phyloP scores from a whole-genome alignment of 345 rosid genomes.

The Camelina hispida region DNA sequence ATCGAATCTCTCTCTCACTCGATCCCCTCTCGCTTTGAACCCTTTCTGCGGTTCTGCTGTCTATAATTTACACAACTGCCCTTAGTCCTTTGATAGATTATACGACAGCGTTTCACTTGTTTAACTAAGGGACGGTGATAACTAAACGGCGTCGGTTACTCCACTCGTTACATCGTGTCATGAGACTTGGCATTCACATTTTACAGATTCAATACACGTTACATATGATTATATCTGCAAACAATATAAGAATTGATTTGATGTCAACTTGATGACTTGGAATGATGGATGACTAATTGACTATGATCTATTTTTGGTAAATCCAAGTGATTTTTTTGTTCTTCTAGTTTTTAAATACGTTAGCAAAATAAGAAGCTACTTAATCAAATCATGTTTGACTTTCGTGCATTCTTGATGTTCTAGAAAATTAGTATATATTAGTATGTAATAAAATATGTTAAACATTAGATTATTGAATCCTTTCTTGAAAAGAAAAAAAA shows the following conservation, averaged over 20 bases:
- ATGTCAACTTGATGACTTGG: background rate
- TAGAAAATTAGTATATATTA: no score
- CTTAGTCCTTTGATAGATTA: background rate
- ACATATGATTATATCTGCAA: no score
- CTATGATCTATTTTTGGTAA: conserved; percentile 23
- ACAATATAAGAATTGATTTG: no score
- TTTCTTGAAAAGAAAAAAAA: no score
- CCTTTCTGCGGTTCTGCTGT: no score
- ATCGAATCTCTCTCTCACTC: background rate
- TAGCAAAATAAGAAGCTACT: conserved; percentile 30
- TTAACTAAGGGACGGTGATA: no score
- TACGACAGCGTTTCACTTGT: background rate
- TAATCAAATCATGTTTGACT: conserved; percentile 30
- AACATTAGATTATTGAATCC: no score
- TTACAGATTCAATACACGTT: no score
- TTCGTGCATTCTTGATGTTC: background rate
- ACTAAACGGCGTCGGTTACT: background rate
- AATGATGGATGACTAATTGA: background rate
- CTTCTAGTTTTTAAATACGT: background rate
- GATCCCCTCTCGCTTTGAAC: background rate
- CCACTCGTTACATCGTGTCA: background rate
- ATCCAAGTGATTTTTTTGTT: background rate
- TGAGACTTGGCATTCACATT: background rate
- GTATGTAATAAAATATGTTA: no score
- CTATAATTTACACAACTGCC: no score